Percentiles rank a stretch among this genome's conserved stretches.
phyloP scores from a whole-genome alignment of 768 basidiomycete species.

The Cyathus striatus region DNA sequence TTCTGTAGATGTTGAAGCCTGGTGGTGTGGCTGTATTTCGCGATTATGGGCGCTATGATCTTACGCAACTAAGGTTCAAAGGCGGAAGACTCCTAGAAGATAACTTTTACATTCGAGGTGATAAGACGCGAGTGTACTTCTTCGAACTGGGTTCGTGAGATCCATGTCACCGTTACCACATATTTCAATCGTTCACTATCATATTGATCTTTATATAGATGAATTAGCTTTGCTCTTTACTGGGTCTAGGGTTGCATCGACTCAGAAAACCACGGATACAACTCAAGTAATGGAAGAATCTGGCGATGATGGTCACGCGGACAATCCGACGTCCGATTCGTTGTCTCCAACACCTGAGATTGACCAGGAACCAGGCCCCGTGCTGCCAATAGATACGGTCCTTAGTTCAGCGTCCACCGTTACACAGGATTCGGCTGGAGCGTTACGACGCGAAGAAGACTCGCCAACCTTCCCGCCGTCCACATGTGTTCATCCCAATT shows the following conservation, averaged over 20 bases:
- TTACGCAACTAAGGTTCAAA: slow-evolving; percentile 94
- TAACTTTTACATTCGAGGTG: slow-evolving; percentile 94
- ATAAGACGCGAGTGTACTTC: slow-evolving; percentile 97
- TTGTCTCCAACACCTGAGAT: no score
- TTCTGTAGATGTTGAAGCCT: slow-evolving; percentile 78
- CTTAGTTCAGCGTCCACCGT: no score
- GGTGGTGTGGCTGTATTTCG: slow-evolving; percentile 81
- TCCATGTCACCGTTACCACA: slow-evolving; percentile 6
- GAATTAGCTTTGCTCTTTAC: slow-evolving; percentile 80
- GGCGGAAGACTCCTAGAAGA: slow-evolving; percentile 82
- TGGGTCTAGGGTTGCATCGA: slow-evolving; percentile 40
- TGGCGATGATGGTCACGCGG: not conserved
- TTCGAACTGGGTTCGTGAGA: slow-evolving; percentile 82
- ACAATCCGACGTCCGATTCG: no score
- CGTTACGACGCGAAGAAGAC: no score
- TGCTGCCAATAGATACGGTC: no score
- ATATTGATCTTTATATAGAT: slow-evolving; percentile 35
- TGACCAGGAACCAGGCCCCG: no score
- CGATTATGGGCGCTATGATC: slow-evolving; percentile 93
- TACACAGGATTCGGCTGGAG: no score
- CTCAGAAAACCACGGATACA: slow-evolving; percentile 6
- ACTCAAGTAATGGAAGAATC: not conserved
- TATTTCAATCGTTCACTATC: not conserved
- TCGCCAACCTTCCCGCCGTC: not conserved
- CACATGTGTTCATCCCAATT: slow-evolving; percentile 33